Conservation (phyloP, 2,329 filamentous ascomycete genomes). For the Phyllosticta citribraziliensis region DNA sequence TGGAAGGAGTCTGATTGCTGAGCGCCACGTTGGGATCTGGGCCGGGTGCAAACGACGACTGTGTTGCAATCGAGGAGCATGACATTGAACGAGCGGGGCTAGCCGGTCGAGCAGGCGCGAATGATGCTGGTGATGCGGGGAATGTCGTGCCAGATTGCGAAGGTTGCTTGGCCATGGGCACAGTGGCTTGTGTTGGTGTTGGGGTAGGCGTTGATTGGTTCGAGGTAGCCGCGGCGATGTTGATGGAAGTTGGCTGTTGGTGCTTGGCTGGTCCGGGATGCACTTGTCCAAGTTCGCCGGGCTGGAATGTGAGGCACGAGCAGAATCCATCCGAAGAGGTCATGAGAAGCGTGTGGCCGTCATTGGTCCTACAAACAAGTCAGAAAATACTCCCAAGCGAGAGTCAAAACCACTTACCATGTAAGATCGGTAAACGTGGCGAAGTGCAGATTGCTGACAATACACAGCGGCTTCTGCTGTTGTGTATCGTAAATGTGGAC, state of each 20-base stretch:
- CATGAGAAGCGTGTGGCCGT: constrained; percentile 73
- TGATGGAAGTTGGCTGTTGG: constrained; percentile 30
- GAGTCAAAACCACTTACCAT: constrained; percentile 53
- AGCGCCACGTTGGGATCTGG: constrained; percentile 39
- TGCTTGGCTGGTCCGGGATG: constrained; percentile 57
- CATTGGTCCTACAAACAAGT: constrained; percentile 53
- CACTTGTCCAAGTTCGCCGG: constrained; percentile 74
- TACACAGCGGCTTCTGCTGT: constrained; percentile 82
- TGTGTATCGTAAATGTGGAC: constrained; percentile 95
- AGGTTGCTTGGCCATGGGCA: constrained; percentile 45
- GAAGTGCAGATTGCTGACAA: constrained; percentile 95
- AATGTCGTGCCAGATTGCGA: constrained; percentile 39
- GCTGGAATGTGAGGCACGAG: constrained; percentile 74
- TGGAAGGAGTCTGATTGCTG: constrained; percentile 69
- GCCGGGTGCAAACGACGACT: constrained; percentile 38
- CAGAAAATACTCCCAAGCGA: constrained; percentile 6
- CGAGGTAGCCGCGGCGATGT: constrained; percentile 36
- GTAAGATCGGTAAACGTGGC: constrained; percentile 94
- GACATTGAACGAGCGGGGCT: constrained; percentile 83
- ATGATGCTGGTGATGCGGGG: constrained; percentile 48
- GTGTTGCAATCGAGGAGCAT: constrained; percentile 67
- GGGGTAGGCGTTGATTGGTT: constrained; percentile 59
- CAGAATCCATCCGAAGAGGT: constrained; percentile 99
- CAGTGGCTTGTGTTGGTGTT: constrained; percentile 55
- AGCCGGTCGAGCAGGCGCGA: constrained; percentile 48